Evolutionary conservation across 169 alveolate species (phyloP).

Genomic region (Cryptosporidium ubiquitum): DNA sequence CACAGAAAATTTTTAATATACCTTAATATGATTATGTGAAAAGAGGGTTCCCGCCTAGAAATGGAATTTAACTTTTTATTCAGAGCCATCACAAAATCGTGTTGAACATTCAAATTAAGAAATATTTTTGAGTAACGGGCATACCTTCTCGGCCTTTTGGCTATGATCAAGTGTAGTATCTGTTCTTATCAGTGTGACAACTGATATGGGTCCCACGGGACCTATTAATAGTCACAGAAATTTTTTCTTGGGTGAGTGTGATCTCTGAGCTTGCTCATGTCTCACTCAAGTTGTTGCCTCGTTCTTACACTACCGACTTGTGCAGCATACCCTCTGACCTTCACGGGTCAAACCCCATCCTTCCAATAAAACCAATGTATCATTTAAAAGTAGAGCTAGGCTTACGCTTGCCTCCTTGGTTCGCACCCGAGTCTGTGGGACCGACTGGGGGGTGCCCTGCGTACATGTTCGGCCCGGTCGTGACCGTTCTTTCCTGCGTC

Average conservation of each 20-base stretch:
- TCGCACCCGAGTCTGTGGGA: neutral
- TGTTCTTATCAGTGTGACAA: slow-evolving; percentile 96
- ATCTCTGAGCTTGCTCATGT: slow-evolving; percentile 75
- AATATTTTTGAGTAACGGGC: slow-evolving; percentile 8
- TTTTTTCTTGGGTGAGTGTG: slow-evolving; percentile 73
- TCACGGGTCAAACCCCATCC: slow-evolving; percentile 41
- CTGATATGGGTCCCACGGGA: slow-evolving; percentile 86
- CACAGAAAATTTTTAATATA: neutral
- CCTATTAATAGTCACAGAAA: slow-evolving; percentile 74
- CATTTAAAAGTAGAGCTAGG: neutral
- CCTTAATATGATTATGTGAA: too few relatives aligned
- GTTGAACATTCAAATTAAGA: neutral
- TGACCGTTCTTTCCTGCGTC: too few relatives aligned
- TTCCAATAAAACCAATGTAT: slow-evolving; percentile 55
- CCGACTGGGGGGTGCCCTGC: neutral
- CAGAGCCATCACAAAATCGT: slow-evolving; percentile 70
- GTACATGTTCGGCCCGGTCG: too few relatives aligned
- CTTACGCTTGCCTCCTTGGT: neutral
- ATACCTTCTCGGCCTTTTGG: slow-evolving; percentile 97
- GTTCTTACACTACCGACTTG: slow-evolving; percentile 75
- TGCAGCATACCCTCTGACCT: slow-evolving; percentile 75
- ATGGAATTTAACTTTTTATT: neutral
- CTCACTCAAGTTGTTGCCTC: slow-evolving; percentile 61
- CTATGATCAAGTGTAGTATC: slow-evolving; percentile 97
- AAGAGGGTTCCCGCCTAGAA: slow-evolving; percentile 7